Evolutionary conservation across 2,329 filamentous ascomycete species (phyloP), one percentile per base, ranked within the genome.

Genomic region (Fusarium sp.): DNA sequence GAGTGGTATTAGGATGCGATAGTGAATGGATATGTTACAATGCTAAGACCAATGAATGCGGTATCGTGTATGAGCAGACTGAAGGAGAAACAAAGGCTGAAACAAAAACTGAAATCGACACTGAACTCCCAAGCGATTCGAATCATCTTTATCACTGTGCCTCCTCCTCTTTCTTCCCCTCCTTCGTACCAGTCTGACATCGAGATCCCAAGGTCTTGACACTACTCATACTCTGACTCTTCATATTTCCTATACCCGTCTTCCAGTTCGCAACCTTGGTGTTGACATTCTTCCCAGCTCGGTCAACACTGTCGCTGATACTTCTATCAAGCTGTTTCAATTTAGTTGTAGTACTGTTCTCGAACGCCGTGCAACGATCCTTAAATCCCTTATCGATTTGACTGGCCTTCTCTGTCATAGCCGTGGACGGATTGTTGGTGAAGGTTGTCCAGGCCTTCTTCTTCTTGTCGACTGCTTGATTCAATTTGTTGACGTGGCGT

Each of bases 381-480:
- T 56, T 60, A 17, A 68, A n/a, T 18, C 39, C 57, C 26, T 74
- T 56, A 11, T 66, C 72, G 5, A 73, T 38, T 9, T 61, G 45
- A 1, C 18, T 36, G 12, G 60, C 64, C 18, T 65, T 68, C 0
- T 75, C 63, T 1, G 57, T 30, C n/a, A 75, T 73, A 1, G 62
- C 48, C 10, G 57, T 39, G 22, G 61, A 72, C 1, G 73, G 75
- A 22, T 73, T 42, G 3, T 68, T 60, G 18, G 56, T 36, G 11
- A 72, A 64, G 3, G 45, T 58, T 2, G 52, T 47, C 58, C 69
- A 66, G 4, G 73, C 71, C n/a, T 75, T 74, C 13, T 72, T 76
- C 15, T 62, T 57, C 20, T 72, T 75, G 18, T 75, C 72, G 7
- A 76, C 52, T 8, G 56, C 74, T 47, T 74, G 47, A 4, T 64